phyloP scores from a whole-genome alignment of 805 yeast species.

The Cyberlindnera bimundalis region DNA sequence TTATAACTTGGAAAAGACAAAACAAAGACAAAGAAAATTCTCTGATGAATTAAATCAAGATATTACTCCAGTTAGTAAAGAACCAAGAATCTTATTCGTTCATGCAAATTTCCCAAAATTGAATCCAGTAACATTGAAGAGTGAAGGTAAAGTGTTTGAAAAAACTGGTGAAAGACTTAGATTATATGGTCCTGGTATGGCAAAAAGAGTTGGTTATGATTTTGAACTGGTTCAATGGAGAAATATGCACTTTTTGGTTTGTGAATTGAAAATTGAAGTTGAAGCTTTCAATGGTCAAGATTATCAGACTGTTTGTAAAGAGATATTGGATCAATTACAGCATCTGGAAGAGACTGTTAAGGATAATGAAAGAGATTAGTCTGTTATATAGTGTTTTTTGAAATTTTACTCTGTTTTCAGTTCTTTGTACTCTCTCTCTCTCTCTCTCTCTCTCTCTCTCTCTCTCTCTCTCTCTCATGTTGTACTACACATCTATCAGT shows the following conservation, averaged over 20 bases:
- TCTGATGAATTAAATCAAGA: slow-evolving; percentile 18
- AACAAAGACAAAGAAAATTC: slow-evolving; percentile 17
- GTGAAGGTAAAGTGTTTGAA: slow-evolving; percentile 38
- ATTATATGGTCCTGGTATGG: slow-evolving; percentile 56
- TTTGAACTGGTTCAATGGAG: slow-evolving; percentile 59
- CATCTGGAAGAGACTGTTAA: slow-evolving; percentile 37
- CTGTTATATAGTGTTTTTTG: too few species aligned
- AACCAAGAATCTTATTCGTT: slow-evolving; percentile 45
- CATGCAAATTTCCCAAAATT: slow-evolving; percentile 69
- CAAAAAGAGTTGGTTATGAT: slow-evolving; percentile 49
- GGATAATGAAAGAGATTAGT: slow-evolving; percentile 33
- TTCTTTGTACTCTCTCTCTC: too few species aligned
- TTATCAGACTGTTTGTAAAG: slow-evolving; percentile 44
- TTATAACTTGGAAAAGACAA: slow-evolving; percentile 31
- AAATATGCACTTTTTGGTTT: slow-evolving; percentile 50
- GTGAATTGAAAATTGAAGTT: slow-evolving; percentile 46
- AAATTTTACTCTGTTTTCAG: too few species aligned
- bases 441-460: too few species aligned
- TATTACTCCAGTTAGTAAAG: slow-evolving; percentile 15
- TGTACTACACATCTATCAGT: too few species aligned
- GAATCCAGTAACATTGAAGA: slow-evolving; percentile 53
- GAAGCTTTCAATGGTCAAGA: slow-evolving; percentile 41
- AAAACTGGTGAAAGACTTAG: slow-evolving; percentile 48
- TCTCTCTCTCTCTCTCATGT: too few species aligned
- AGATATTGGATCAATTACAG: slow-evolving; percentile 43